Evolutionary conservation across 345 rosid genomes (phyloP), one percentile per base, ranked within the genome.

Genomic region (Odontarrhena argentea): DNA sequence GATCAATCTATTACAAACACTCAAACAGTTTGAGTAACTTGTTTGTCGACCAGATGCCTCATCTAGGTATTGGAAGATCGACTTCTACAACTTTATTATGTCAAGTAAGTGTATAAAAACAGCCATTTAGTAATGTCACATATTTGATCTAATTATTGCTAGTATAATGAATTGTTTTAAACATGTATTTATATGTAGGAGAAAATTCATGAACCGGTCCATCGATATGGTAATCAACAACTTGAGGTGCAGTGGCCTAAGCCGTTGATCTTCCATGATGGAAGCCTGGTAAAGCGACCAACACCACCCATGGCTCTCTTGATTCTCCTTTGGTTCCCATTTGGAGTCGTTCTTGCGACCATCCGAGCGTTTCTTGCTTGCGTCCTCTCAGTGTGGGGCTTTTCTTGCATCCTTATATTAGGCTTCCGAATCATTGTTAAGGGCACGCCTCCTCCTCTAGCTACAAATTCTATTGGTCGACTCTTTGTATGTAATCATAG

Each of bases 181-280:
- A 28, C 4, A 28, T 28, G 32, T 28, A 2, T 28, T 28, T 28
- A 4, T 28, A 28, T 30, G 12, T 59, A 73, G 72, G 72, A 73
- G 43, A 42, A 48, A 0, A 61, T 68, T 34, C 69, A 61, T 55
- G 68, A 69, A 74, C 69, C 78, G 5, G 41, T 62, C 22, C 78
- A 47, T 28, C 4, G 32, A 4, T 2, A 28, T 2, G 32, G 32
- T 43, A 56, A 59, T 74, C 82, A 5, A 45, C 72, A 30, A 74
- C 53, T 5, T 52, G 45, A 59, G 67, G 77, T 10, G 73, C 80
- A 49, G 55, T 85, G 89, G 52, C 74, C 78, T 51, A 32, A 32
- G 35, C 91, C 92, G 1, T 71, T 92, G 11, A 63, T 92, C 44
- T 89, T 92, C 76, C 96, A 89, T 55, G 95, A 86, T 55, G 91